Conservation (phyloP, 2,329 filamentous ascomycete species). For the Colletotrichum lupini region DNA sequence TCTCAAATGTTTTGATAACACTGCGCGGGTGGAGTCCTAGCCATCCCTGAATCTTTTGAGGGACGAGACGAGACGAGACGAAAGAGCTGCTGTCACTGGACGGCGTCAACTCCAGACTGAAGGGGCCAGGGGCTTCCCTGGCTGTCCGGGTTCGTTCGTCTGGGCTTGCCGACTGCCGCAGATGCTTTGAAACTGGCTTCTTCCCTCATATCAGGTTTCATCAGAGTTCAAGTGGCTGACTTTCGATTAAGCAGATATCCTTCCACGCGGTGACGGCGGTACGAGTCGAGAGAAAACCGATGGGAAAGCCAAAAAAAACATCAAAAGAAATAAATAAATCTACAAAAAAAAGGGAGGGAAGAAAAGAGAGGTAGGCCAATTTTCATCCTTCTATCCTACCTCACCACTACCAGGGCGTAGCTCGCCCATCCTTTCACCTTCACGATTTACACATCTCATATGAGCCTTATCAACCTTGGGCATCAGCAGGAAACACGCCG, state of each 20-base stretch:
- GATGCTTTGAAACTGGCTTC: not conserved
- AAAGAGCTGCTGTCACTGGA: not conserved
- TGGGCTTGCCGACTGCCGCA: not conserved
- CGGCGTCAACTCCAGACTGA: not conserved
- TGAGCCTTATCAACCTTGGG: not conserved
- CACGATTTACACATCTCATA: too few relatives aligned
- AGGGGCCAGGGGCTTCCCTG: not conserved
- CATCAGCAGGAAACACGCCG: not conserved
- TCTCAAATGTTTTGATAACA: not conserved
- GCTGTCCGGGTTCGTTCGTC: not conserved
- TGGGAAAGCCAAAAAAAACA: not conserved
- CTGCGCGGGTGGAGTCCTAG: not conserved
- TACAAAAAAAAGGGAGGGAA: not conserved
- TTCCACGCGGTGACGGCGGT: not conserved
- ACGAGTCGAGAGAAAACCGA: not conserved
- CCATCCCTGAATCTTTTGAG: not conserved
- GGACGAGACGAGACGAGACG: conserved; percentile 2
- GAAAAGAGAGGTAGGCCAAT: not conserved
- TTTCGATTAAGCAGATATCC: not conserved
- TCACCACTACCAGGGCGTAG: not conserved
- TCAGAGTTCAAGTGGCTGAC: not conserved
- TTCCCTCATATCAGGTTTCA: not conserved
- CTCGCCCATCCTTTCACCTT: not conserved
- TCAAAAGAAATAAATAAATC: not conserved
- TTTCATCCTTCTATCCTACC: not conserved